phyloP scores from a whole-genome alignment of 139 green algal species.

The Edaphochlamys debaryana region DNA sequence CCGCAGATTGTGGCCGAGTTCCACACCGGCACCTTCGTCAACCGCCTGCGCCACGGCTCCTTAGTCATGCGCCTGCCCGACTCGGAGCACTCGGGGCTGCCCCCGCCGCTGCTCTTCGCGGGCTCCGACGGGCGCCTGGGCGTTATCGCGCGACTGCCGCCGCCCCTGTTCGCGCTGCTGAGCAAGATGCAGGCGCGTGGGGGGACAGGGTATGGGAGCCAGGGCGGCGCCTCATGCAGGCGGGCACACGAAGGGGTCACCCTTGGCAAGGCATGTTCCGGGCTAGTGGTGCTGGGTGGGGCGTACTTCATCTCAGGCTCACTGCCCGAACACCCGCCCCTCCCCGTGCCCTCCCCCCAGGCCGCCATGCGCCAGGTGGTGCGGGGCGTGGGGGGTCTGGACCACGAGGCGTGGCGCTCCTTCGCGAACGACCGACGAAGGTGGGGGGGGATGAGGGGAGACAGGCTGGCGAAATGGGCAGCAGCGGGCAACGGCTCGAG shows the following conservation, averaged over 20 bases:
- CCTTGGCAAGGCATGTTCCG: no score
- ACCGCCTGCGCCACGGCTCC: constrained; percentile 87
- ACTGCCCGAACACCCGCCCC: no score
- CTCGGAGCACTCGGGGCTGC: constrained; percentile 69
- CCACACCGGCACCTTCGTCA: constrained; percentile 95
- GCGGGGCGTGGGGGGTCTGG: constrained; percentile 88
- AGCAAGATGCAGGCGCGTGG: constrained; percentile 72
- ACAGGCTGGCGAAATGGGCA: no score
- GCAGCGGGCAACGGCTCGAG: no score
- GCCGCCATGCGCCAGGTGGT: constrained; percentile 55
- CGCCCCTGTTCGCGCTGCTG: constrained; percentile 76
- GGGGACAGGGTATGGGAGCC: no score
- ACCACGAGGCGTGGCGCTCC: constrained; percentile 83
- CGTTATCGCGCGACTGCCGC: constrained; percentile 86
- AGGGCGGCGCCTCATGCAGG: no score
- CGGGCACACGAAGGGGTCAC: no score
- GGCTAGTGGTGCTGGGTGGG: no score
- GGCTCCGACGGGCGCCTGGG: constrained; percentile 92
- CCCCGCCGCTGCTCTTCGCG: constrained; percentile 88
- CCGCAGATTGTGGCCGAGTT: constrained; percentile 86
- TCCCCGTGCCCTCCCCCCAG: no score
- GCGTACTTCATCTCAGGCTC: no score
- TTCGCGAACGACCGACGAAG: constrained; percentile 89
- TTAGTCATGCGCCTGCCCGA: constrained; percentile 97
- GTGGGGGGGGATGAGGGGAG: no score